Evolutionary conservation across 208 protist genomes (phyloP).

Genomic region (Crithidia thermophila): DNA sequence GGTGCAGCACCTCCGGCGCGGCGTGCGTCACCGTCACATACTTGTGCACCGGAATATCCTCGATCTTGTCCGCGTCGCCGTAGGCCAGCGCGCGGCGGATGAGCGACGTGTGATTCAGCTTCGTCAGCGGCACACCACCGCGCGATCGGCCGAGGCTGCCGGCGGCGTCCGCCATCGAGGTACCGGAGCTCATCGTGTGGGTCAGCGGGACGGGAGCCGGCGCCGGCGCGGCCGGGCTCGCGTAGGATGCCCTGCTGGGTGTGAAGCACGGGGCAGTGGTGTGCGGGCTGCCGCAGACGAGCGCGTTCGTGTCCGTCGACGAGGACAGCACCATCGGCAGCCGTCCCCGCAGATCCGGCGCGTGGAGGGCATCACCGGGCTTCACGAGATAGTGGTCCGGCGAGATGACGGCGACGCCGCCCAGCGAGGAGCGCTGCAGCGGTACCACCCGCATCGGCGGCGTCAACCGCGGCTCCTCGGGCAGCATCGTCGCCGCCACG

Average conservation of each 20-base stretch:
- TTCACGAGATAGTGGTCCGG: constrained; percentile 26
- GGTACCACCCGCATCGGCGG: constrained; percentile 19
- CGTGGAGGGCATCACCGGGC: constrained; percentile 3
- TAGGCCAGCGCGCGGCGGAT: constrained; percentile 13
- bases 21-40: constrained; percentile 64
- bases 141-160: constrained; percentile 23
- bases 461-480: constrained; percentile 13
- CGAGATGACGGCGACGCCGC: constrained; percentile 29
- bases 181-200: constrained; percentile 17
- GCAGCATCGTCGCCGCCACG: constrained; percentile 14
- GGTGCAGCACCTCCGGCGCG: constrained; percentile 62
- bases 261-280: constrained; percentile 5
- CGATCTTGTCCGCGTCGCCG: constrained; percentile 24
- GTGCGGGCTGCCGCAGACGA: constrained; percentile 11
- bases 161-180: constrained; percentile 6
- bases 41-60: constrained; percentile 41
- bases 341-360: constrained; percentile 9
- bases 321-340: constrained; percentile 26
- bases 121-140: constrained; percentile 25
- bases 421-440: constrained; percentile 23
- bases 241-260: background rate
- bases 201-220: background rate
- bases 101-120: constrained; percentile 30
- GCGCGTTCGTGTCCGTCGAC: background rate
- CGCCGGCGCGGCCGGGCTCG: background rate